Percentiles rank a stretch among this genome's conserved stretches.
These are phyloP conservation scores for Auriscalpium vulgare DNA, from an alignment of 768 basidiomycete genomes.

Conservation along the genomic window DNA sequence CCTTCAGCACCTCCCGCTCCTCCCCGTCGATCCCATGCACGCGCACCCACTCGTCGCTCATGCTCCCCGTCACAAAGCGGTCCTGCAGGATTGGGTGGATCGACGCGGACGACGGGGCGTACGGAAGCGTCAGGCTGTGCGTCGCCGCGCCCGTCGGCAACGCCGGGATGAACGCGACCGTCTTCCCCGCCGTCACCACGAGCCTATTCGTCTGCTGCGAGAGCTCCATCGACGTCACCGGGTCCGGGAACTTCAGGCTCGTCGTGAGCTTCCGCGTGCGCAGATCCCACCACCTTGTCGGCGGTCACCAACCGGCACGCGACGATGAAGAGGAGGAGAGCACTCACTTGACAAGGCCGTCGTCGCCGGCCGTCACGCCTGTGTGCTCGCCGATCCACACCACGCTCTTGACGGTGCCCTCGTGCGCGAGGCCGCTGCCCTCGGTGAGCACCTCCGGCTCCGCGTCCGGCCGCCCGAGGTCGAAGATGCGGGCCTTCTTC, in stretches of 20 bases:
- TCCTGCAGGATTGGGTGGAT: slow-evolving; percentile 86
- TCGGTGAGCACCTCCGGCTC: slow-evolving; percentile 77
- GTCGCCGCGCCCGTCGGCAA: slow-evolving; percentile 53
- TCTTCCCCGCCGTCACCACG: slow-evolving; percentile 86
- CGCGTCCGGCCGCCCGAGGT: slow-evolving; percentile 78
- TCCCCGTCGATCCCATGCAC: slow-evolving; percentile 87
- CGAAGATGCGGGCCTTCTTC: slow-evolving; percentile 94
- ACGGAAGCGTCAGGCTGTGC: slow-evolving; percentile 72
- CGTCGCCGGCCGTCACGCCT: slow-evolving; percentile 87
- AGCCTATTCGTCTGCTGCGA: slow-evolving; percentile 74
- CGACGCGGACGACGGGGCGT: slow-evolving; percentile 89
- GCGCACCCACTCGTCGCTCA: slow-evolving; percentile 92
- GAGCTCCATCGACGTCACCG: slow-evolving; percentile 93
- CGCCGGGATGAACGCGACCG: slow-evolving; percentile 85
- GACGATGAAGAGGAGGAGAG: not conserved
- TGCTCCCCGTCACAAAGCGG: slow-evolving; percentile 87
- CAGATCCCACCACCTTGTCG: slow-evolving; percentile 90
- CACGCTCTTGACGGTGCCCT: slow-evolving; percentile 87
- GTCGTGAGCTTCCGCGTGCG: slow-evolving; percentile 68
- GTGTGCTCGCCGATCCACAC: slow-evolving; percentile 88
- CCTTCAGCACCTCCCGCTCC: slow-evolving; percentile 87
- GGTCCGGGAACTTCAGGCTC: slow-evolving; percentile 60
- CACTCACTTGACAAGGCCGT: slow-evolving; percentile 79
- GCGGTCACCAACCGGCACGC: not conserved
- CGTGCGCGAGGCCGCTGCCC: slow-evolving; percentile 56